phyloP scores from a whole-genome alignment of 345 rosid genomes.

The Eucalyptus sp. region DNA sequence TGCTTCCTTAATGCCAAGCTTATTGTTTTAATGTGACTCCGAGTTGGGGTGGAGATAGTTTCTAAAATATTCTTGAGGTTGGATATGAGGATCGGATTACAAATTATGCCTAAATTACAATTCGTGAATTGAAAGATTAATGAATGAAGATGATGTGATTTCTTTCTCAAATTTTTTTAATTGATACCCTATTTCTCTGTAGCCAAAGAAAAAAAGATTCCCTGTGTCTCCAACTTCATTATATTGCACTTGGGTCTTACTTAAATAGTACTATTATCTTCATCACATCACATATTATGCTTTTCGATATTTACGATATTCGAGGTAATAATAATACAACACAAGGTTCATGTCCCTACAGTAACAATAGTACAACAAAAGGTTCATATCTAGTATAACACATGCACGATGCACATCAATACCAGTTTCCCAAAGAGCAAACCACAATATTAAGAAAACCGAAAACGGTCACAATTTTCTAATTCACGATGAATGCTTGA shows the following conservation, averaged over 20 bases:
- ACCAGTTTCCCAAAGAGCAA: background rate
- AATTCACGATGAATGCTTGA: background rate
- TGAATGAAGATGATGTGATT: background rate
- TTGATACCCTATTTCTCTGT: background rate
- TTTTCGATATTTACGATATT: background rate
- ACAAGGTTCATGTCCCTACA: background rate
- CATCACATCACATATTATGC: background rate
- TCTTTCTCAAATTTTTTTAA: background rate
- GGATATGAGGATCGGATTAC: background rate
- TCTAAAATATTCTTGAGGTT: no score
- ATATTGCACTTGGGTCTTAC: background rate
- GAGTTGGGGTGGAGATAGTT: background rate
- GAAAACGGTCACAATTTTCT: background rate
- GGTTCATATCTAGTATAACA: background rate
- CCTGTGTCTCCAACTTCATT: background rate
- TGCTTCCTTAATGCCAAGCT: background rate
- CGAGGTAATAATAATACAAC: background rate
- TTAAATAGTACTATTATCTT: background rate
- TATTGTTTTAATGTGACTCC: background rate
- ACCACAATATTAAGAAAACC: background rate
- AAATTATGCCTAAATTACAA: rapidly evolving
- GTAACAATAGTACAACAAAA: background rate
- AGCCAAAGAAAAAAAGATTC: background rate
- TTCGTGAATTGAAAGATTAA: rapidly evolving
- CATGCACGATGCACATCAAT: background rate